Evolutionary conservation across 2,329 filamentous ascomycete genomes (phyloP).

Genomic region (Phialemonium atrogriseum): DNA sequence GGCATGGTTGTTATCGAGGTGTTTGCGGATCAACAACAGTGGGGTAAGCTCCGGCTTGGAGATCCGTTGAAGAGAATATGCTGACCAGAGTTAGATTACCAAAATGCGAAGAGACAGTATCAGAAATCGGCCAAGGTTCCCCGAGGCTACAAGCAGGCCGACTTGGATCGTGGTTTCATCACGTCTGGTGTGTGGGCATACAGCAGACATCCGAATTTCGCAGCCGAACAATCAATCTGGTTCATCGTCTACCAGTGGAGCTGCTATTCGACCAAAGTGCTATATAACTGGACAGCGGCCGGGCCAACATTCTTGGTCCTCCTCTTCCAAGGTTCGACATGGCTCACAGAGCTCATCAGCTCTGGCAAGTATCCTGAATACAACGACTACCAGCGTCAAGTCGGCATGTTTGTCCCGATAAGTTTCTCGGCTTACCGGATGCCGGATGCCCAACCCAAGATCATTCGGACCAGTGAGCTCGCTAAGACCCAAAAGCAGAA

Average conservation of each 20-base stretch:
- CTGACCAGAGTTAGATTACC: constrained; percentile 50
- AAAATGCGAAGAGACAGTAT: constrained; percentile 72
- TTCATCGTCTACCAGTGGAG: constrained; percentile 81
- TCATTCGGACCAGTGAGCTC: constrained; percentile 43
- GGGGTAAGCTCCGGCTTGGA: constrained; percentile 46
- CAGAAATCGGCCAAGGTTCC: constrained; percentile 64
- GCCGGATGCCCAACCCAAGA: constrained; percentile 29
- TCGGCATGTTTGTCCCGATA: constrained; percentile 75
- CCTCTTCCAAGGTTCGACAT: constrained; percentile 84
- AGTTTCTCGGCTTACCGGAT: constrained; percentile 34
- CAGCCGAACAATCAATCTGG: constrained; percentile 88
- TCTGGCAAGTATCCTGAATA: constrained; percentile 84
- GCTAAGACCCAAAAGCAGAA: constrained; percentile 31
- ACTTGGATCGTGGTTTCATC: constrained; percentile 85
- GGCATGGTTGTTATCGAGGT: constrained; percentile 57
- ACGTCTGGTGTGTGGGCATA: constrained; percentile 78
- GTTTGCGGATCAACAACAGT: constrained; percentile 88
- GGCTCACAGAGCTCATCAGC: constrained; percentile 77
- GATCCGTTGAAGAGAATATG: background rate
- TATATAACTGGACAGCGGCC: constrained; percentile 70
- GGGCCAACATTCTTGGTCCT: constrained; percentile 64
- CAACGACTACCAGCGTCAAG: constrained; percentile 68
- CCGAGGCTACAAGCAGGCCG: constrained; percentile 54
- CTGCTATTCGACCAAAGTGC: constrained; percentile 61
- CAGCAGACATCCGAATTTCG: constrained; percentile 91